These are phyloP conservation scores for Suhomyces kilbournensis DNA, from an alignment of 805 yeast genomes.

Conservation along the genomic window DNA sequence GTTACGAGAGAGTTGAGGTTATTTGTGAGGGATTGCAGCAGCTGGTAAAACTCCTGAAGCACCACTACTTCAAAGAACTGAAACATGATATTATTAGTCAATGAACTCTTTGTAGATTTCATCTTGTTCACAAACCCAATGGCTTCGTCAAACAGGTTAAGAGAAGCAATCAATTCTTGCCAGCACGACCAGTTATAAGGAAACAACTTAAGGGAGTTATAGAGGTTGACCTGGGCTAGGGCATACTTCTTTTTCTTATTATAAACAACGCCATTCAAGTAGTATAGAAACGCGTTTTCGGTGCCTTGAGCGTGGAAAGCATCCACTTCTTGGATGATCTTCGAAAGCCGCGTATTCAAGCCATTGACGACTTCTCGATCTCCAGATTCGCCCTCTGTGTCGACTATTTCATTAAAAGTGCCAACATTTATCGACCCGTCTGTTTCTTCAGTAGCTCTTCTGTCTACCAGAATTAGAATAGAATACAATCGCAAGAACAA, in stretches of 20 bases:
- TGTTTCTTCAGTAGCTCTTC: constrained; percentile 62
- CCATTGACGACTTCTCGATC: constrained; percentile 12
- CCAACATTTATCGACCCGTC: constrained; percentile 59
- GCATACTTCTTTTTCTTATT: constrained; percentile 58
- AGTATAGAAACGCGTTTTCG: constrained; percentile 59
- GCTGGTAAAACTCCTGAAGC: constrained; percentile 77
- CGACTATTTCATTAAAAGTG: constrained; percentile 19
- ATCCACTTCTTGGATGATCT: constrained; percentile 42
- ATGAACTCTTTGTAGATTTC: constrained; percentile 30
- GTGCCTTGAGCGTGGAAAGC: constrained; percentile 17
- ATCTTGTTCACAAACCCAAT: constrained; percentile 35
- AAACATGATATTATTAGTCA: constrained; percentile 34
- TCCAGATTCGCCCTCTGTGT: constrained; percentile 2
- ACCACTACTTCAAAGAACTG: constrained; percentile 63
- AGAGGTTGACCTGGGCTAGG: constrained; percentile 59
- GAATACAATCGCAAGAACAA: constrained; percentile 68
- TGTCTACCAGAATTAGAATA: constrained; percentile 72
- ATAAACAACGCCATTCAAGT: constrained; percentile 67
- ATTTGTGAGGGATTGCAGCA: constrained; percentile 48
- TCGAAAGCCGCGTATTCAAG: constrained; percentile 29
- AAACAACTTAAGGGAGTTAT: constrained; percentile 59
- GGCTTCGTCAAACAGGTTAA: constrained; percentile 63
- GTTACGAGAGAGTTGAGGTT: constrained; percentile 48
- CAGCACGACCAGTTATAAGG: constrained; percentile 95
- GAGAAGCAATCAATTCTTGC: constrained; percentile 69